Percentiles rank a stretch among this genome's conserved stretches.
Evolutionary conservation across 257 asterid genomes (phyloP).

Genomic region (Salvia rosmarinus): DNA sequence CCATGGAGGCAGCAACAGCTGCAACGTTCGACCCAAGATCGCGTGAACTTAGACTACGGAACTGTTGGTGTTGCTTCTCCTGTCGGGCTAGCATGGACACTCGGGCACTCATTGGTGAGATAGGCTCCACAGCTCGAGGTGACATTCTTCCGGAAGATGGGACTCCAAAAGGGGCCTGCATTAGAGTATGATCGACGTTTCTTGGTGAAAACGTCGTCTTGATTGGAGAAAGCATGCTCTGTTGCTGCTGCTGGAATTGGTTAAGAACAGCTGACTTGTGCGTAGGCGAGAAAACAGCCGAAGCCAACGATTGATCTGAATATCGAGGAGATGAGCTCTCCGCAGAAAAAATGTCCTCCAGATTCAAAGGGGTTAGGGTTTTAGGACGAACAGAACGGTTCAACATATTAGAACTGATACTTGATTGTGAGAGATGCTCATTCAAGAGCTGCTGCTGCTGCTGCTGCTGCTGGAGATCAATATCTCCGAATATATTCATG

Average conservation of each 20-base stretch:
- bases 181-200: constrained; percentile 53
- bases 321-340: constrained; percentile 77
- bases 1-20: constrained; percentile 52
- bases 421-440: constrained; percentile 47
- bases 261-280: constrained; percentile 61
- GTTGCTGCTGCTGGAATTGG: constrained; percentile 83
- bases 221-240: constrained; percentile 68
- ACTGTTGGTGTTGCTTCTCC: constrained; percentile 64
- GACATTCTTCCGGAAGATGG: constrained; percentile 74
- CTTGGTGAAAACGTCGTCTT: constrained; percentile 63
- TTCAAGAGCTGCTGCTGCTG: constrained; percentile 59
- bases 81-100: constrained; percentile 60
- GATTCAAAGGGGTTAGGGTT: constrained; percentile 61
- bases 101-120: constrained; percentile 76
- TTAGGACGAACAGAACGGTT: constrained; percentile 60
- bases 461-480: constrained; percentile 59
- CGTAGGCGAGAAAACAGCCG: constrained; percentile 60
- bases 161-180: constrained; percentile 60
- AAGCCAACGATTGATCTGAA: constrained; percentile 55
- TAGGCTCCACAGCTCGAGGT: constrained; percentile 66
- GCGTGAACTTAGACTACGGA: constrained; percentile 77
- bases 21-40: constrained; percentile 61
- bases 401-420: constrained; percentile 40
- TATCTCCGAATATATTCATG: constrained; percentile 48
- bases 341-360: constrained; percentile 69